A percentile compares a stretch with the other conserved stretches of the same genome.
These are phyloP conservation scores for Prunus mongolica DNA, from an alignment of 306 rosid species.

Conservation along the genomic window DNA sequence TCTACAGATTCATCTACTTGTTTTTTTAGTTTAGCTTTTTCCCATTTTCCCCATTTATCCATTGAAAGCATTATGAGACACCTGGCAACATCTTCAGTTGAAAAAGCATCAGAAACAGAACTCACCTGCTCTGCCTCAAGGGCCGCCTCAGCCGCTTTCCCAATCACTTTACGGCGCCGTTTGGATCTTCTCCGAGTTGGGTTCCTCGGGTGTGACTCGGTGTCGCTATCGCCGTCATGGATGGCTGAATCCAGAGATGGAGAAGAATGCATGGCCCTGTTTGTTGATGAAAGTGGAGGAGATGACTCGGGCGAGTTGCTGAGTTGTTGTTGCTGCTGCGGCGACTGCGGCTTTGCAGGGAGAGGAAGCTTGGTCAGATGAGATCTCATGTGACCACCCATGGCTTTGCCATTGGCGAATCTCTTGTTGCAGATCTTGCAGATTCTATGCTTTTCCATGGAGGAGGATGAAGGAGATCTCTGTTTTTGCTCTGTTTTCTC, in stretches of 20 bases:
- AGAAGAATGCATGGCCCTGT: background rate
- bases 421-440: constrained; percentile 51
- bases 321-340: background rate
- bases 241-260: background rate
- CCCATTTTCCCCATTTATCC: constrained; percentile 30
- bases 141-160: background rate
- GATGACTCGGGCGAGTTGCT: constrained; percentile 4
- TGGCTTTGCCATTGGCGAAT: constrained; percentile 51
- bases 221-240: constrained; percentile 9
- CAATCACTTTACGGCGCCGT: constrained; percentile 15
- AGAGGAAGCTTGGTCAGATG: constrained; percentile 42
- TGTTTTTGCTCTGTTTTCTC: background rate
- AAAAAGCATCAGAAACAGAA: constrained; percentile 12
- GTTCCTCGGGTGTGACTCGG: constrained; percentile 11
- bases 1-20: background rate
- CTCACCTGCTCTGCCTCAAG: constrained; percentile 2
- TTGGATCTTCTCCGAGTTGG: constrained; percentile 43
- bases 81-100: constrained; percentile 40
- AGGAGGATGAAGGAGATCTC: background rate
- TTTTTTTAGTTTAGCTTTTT: background rate
- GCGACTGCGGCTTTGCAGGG: constrained; percentile 25
- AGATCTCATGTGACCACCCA: constrained; percentile 82
- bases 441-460: constrained; percentile 41
- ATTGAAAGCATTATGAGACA: constrained; percentile 36
- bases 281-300: constrained; percentile 7